Percentiles rank a stretch among this genome's conserved stretches.
These are phyloP conservation scores for Fusarium sp. DNA, from an alignment of 2,329 filamentous ascomycete genomes.

Conservation along the genomic window DNA sequence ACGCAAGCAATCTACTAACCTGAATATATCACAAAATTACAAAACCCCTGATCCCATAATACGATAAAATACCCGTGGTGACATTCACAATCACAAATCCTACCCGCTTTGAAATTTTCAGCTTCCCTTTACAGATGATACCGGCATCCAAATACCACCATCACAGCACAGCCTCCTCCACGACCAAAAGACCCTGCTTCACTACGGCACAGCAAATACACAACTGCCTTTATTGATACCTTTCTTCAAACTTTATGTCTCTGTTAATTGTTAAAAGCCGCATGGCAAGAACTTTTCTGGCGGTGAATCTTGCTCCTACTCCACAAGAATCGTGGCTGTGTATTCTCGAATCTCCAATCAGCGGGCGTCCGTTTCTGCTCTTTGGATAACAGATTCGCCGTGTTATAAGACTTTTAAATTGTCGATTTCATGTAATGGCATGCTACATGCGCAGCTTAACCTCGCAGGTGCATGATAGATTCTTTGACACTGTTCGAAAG, in stretches of 20 bases:
- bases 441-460: neutral
- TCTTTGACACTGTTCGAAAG: too few species aligned
- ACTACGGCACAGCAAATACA: slow-evolving; percentile 23
- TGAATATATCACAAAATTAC: neutral
- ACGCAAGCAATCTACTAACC: neutral
- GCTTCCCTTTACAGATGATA: neutral
- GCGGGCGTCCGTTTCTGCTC: slow-evolving; percentile 3
- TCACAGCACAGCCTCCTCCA: slow-evolving; percentile 22
- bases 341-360: slow-evolving; percentile 23
- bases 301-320: slow-evolving; percentile 16
- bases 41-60: neutral
- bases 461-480: neutral
- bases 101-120: neutral
- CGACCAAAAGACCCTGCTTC: slow-evolving; percentile 23
- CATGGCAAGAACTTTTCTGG: neutral
- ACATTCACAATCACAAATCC: slow-evolving; percentile 18
- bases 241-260: neutral
- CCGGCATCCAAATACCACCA: neutral
- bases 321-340: slow-evolving; percentile 36
- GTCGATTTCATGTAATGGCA: neutral
- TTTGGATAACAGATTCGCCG: neutral
- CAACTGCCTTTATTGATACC: slow-evolving; percentile 21
- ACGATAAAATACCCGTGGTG: neutral
- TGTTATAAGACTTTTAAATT: neutral
- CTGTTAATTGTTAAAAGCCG: neutral